These are phyloP conservation scores for Mortierella claussenii DNA, from an alignment of 192 early-diverging fungal genomes.

Conservation along the genomic window DNA sequence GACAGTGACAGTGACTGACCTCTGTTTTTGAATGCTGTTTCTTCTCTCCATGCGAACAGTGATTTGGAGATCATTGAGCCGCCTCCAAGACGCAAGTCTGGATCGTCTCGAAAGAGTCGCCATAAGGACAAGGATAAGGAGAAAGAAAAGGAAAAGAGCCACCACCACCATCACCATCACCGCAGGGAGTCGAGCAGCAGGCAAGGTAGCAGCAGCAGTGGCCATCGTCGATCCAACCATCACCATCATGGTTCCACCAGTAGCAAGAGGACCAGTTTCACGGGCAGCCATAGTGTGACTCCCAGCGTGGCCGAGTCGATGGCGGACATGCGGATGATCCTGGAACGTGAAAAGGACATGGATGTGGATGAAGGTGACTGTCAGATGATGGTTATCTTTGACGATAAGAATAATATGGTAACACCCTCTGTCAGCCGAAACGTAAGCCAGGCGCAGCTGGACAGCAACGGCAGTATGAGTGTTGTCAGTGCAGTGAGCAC, in stretches of 20 bases:
- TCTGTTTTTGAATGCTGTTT: not conserved
- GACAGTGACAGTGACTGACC: too few relatives aligned
- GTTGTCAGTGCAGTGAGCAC: too few relatives aligned
- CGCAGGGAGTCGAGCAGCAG: not conserved
- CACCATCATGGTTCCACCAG: not conserved
- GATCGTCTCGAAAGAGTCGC: not conserved
- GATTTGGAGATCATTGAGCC: constrained; percentile 37
- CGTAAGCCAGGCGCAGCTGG: not conserved
- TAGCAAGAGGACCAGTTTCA: not conserved
- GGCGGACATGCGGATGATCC: constrained; percentile 2
- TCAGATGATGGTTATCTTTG: constrained; percentile 20
- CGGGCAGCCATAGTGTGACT: not conserved
- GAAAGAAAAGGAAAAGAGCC: too few relatives aligned
- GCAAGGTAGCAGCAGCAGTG: not conserved
- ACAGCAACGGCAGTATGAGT: not conserved
- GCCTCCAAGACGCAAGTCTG: not conserved
- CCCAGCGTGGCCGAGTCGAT: constrained; percentile 1
- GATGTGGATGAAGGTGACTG: constrained; percentile 4
- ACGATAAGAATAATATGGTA: constrained; percentile 18
- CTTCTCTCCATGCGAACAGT: constrained; percentile 12
- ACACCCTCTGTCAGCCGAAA: constrained; percentile 6
- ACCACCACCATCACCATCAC: too few relatives aligned
- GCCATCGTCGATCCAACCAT: not conserved
- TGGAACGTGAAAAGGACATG: constrained; percentile 2
- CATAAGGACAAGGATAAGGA: constrained; percentile 5